These are phyloP conservation scores for Globisporangium nunn DNA, from an alignment of 352 stramenopile genomes.

Conservation along the genomic window DNA sequence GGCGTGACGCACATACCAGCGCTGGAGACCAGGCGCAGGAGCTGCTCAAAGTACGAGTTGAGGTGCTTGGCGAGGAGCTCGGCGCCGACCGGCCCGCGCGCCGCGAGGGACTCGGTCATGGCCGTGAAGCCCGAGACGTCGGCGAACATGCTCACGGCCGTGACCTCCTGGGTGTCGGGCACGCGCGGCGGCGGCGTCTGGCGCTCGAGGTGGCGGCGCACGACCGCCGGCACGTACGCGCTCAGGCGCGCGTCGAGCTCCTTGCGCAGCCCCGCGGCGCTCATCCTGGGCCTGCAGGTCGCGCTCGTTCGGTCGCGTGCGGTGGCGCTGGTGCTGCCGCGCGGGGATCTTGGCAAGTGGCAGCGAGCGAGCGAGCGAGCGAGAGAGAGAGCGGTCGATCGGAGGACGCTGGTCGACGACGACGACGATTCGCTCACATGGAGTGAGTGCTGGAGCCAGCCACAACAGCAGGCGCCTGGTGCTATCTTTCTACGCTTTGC, in stretches of 20 bases:
- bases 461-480: no score
- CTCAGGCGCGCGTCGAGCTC: constrained; percentile 79
- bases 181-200: constrained; percentile 30
- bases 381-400: no score
- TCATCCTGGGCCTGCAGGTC: neutral
- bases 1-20: constrained; percentile 18
- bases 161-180: constrained; percentile 67
- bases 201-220: constrained; percentile 68
- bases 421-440: no score
- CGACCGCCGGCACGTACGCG: constrained; percentile 74
- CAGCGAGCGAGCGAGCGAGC: no score
- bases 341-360: no score
- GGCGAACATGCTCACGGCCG: constrained; percentile 89
- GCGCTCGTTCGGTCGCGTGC: no score
- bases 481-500: no score
- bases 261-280: constrained; percentile 41
- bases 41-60: constrained; percentile 92
- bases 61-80: constrained; percentile 88
- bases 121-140: constrained; percentile 93
- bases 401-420: no score
- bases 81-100: constrained; percentile 72
- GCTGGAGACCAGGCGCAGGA: constrained; percentile 72
- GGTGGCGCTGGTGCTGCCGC: no score
- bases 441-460: no score
- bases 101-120: constrained; percentile 89